phyloP scores from a whole-genome alignment of 768 basidiomycete genomes.

The Tylopilus subfusipes region DNA sequence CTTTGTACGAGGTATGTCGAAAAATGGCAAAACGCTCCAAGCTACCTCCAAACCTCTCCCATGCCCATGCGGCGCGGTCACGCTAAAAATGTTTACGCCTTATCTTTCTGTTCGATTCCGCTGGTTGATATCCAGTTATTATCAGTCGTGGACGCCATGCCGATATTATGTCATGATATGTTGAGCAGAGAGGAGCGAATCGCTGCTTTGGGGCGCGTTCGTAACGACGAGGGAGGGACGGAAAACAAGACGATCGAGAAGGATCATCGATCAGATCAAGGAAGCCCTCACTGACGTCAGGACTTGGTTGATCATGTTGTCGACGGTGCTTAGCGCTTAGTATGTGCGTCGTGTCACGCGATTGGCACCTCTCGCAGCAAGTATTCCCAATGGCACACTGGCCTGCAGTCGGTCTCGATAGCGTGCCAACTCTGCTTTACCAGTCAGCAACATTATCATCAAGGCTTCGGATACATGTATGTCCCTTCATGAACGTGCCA shows the following conservation, averaged over 20 bases:
- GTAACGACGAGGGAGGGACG: constrained; percentile 63
- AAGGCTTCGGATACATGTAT: constrained; percentile 63
- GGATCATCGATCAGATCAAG: constrained; percentile 50
- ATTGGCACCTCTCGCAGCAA: constrained; percentile 38
- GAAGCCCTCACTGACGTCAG: constrained; percentile 56
- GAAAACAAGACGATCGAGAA: constrained; percentile 58
- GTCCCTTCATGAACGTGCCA: constrained; percentile 15
- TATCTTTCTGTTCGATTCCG: constrained; percentile 12
- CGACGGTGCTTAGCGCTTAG: constrained; percentile 56
- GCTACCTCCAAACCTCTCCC: background rate
- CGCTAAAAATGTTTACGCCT: constrained; percentile 8
- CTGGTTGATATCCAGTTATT: constrained; percentile 3
- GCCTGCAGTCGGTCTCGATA: background rate
- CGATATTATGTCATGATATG: constrained; percentile 24
- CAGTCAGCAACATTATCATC: constrained; percentile 62
- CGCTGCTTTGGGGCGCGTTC: constrained; percentile 61
- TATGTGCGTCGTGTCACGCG: constrained; percentile 29
- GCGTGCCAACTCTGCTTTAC: background rate
- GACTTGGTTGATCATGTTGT: constrained; percentile 60
- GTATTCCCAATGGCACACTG: constrained; percentile 61
- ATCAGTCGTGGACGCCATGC: constrained; percentile 7
- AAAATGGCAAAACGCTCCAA: constrained; percentile 3
- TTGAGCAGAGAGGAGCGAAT: constrained; percentile 58
- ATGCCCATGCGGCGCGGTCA: constrained; percentile 2
- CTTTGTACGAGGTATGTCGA: constrained; percentile 14